Base-by-base conservation (phyloP, 495 filamentous ascomycete species). In the Thermochaetoides thermophila region DNA sequence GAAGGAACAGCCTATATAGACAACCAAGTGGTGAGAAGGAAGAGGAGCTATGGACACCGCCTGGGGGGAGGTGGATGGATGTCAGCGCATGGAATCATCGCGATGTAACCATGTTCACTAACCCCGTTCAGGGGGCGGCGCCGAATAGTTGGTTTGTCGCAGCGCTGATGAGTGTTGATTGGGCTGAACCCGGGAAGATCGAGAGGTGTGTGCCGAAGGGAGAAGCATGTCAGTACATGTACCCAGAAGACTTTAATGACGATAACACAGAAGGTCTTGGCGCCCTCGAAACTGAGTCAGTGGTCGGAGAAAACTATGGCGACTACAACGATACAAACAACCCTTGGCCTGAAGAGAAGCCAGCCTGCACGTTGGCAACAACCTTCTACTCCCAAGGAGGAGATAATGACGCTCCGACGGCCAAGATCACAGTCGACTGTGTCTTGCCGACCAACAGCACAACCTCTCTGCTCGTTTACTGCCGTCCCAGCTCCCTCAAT, bases 301-400 rank as follows among this genome's bases (percentile, higher is more conserved):
- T n/a, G n/a, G n/a, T n/a, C n/a, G n/a, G n/a, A n/a, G n/a, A n/a
- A n/a, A n/a, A n/a, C n/a, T n/a, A n/a, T n/a, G n/a, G n/a, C n/a
- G n/a, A n/a, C n/a, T n/a, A n/a, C n/a, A n/a, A n/a, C n/a, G n/a
- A n/a, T n/a, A n/a, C n/a, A n/a, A n/a, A n/a, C n/a, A n/a, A n/a
- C n/a, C n/a, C n/a, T n/a, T n/a, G n/a, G n/a, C n/a, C n/a, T n/a
- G n/a, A n/a, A n/a, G n/a, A n/a, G n/a, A n/a, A n/a, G n/a, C n/a
- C n/a, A n/a, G n/a, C n/a, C 1, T 33, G 37, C 31, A 14, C 30
- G 7, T 44, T 55, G 16, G 16, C 16, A 4, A 32, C 58, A 34
- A 49, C 47, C 28, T 45, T 60, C 40, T 41, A 56, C 53, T 44
- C 48, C 45, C 56, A 56, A 37, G 56, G 56, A 34, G 56, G 56